Evolutionary conservation across 495 filamentous ascomycete species (phyloP).

Genomic region (Eremomyces bilateralis): DNA sequence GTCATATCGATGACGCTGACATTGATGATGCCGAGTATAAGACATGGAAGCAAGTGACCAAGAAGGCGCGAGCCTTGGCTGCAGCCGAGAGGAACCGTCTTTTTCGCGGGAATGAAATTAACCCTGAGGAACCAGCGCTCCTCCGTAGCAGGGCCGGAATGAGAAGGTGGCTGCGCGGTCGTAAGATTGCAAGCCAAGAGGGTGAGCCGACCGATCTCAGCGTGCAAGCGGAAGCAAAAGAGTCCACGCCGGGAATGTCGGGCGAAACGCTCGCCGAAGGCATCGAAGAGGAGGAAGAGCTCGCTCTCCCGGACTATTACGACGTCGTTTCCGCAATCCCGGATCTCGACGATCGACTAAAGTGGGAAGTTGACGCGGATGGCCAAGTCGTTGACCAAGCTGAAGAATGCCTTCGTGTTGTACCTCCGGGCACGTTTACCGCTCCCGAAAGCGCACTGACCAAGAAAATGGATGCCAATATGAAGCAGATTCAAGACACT

Average conservation of each 20-base stretch:
- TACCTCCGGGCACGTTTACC: slow-evolving; percentile 52
- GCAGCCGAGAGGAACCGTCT: slow-evolving; percentile 63
- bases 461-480: slow-evolving; percentile 70
- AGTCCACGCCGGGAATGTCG: slow-evolving; percentile 24
- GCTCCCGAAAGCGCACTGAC: slow-evolving; percentile 57
- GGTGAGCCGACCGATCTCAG: slow-evolving; percentile 17
- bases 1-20: slow-evolving; percentile 36
- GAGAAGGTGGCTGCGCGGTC: slow-evolving; percentile 58
- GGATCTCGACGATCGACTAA: slow-evolving; percentile 49
- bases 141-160: slow-evolving; percentile 57
- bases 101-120: slow-evolving; percentile 65
- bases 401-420: slow-evolving; percentile 56
- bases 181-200: slow-evolving; percentile 32
- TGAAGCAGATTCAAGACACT: slow-evolving; percentile 91
- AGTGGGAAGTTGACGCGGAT: slow-evolving; percentile 72
- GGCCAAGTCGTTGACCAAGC: slow-evolving; percentile 68
- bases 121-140: slow-evolving; percentile 69
- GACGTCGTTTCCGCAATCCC: slow-evolving; percentile 69
- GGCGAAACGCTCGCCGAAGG: slow-evolving; percentile 71
- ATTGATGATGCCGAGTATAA: slow-evolving; percentile 79
- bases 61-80: slow-evolving; percentile 78
- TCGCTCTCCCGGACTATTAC: slow-evolving; percentile 78
- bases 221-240: slow-evolving; percentile 22
- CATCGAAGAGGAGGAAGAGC: slow-evolving; percentile 68
- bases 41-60: slow-evolving; percentile 96